Conservation (phyloP, 2,329 filamentous ascomycete genomes). For the Colletotrichum sublineola region DNA sequence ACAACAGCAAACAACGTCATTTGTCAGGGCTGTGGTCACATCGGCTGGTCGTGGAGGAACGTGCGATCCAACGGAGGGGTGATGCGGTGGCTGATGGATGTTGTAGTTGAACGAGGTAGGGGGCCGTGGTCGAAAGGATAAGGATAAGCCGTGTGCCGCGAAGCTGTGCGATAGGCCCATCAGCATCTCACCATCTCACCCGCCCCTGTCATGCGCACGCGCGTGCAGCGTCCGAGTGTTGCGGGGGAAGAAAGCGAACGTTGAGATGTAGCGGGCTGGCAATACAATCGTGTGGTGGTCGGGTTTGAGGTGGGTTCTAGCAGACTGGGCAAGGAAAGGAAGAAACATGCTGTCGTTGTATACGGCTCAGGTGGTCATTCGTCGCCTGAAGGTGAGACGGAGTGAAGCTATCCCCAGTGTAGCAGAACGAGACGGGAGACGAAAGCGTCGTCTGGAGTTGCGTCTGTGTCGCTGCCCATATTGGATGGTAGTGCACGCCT, state of each 20-base stretch:
- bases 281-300: not conserved
- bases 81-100: slow-evolving; percentile 17
- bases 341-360: not conserved
- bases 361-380: slow-evolving; percentile 20
- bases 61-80: slow-evolving; percentile 21
- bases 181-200: slow-evolving; percentile 9
- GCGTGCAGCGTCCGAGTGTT: slow-evolving; percentile 16
- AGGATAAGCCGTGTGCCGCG: not conserved
- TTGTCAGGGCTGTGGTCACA: slow-evolving; percentile 1
- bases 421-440: slow-evolving; percentile 12
- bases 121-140: slow-evolving; percentile 1
- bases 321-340: not conserved
- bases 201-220: slow-evolving; percentile 6
- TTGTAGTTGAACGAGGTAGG: slow-evolving; percentile 13
- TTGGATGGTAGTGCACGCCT: slow-evolving; percentile 6
- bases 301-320: not conserved
- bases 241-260: not conserved
- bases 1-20: not conserved
- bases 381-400: slow-evolving; percentile 9
- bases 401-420: slow-evolving; percentile 22
- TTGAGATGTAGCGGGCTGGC: not conserved
- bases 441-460: slow-evolving; percentile 11
- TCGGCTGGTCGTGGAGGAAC: slow-evolving; percentile 11
- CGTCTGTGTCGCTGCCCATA: slow-evolving; percentile 10
- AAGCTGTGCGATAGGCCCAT: slow-evolving; percentile 19